Evolutionary conservation across 306 rosid species (phyloP).

Genomic region (Benincasa hispida): DNA sequence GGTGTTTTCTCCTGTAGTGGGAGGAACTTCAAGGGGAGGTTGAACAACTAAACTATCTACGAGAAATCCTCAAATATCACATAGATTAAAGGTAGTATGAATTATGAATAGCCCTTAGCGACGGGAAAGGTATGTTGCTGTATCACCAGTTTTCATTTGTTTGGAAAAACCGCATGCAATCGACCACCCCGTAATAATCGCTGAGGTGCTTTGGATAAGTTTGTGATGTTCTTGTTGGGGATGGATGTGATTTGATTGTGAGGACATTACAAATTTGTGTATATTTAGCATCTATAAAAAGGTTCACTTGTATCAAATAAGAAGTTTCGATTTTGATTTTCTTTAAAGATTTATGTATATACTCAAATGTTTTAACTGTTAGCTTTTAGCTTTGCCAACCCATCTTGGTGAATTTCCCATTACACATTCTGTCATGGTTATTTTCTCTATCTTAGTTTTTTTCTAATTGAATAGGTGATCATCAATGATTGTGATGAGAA

Average conservation of each 20-base stretch:
- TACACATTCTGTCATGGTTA: background rate
- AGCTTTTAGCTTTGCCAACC: background rate
- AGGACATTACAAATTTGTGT: background rate
- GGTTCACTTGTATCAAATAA: background rate
- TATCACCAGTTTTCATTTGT: background rate
- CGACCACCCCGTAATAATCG: background rate
- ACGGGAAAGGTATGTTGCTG: conserved; percentile 16
- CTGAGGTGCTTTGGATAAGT: background rate
- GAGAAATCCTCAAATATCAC: conserved; percentile 47
- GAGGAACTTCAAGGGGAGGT: conserved; percentile 65
- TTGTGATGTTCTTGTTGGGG: background rate
- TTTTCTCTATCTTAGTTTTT: background rate
- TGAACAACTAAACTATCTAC: conserved; percentile 53
- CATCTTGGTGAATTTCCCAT: background rate
- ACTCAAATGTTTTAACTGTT: background rate
- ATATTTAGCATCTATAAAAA: background rate
- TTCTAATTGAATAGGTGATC: background rate
- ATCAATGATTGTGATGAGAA: background rate
- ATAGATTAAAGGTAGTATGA: conserved; percentile 9
- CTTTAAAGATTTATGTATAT: background rate
- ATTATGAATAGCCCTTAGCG: background rate
- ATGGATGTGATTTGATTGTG: background rate
- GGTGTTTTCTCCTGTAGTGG: conserved; percentile 45
- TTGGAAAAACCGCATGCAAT: background rate
- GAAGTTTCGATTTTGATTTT: background rate